Evolutionary conservation across 2,329 filamentous ascomycete genomes (phyloP).

Genomic region (Trichophyton benhamiae): DNA sequence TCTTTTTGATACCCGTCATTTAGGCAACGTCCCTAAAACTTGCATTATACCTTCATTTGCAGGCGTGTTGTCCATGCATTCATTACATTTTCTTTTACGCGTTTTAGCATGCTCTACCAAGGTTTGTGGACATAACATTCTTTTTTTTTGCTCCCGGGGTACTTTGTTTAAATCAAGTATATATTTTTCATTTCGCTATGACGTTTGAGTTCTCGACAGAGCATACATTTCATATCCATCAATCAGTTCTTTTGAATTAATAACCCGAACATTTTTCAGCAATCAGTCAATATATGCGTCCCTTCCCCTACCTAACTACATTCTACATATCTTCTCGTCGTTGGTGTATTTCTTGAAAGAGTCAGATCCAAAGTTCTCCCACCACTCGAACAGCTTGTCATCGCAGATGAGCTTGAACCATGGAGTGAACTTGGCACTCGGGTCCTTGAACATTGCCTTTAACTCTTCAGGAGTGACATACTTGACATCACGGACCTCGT

Average conservation of each 20-base stretch:
- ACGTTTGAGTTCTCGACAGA: background rate
- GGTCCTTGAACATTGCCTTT: constrained; percentile 73
- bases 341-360: constrained; percentile 75
- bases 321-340: constrained; percentile 77
- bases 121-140: background rate
- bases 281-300: background rate
- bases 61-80: background rate
- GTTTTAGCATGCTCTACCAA: background rate
- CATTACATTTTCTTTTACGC: background rate
- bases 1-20: background rate
- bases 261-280: background rate
- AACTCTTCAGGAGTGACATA: constrained; percentile 76
- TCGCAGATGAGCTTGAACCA: constrained; percentile 99
- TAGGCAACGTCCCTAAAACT: background rate
- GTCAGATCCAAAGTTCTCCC: constrained; percentile 62
- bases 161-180: background rate
- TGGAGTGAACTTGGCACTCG: constrained; percentile 74
- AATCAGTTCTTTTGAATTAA: background rate
- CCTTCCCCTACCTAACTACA: constrained; percentile 36
- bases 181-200: background rate
- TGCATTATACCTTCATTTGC: background rate
- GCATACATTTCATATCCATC: background rate
- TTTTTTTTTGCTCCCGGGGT: background rate
- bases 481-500: constrained; percentile 74
- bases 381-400: constrained; percentile 97